Evolutionary conservation across 495 filamentous ascomycete species (phyloP), one percentile per base, ranked within the genome.

Genomic region (Astrocystis sublimbata): DNA sequence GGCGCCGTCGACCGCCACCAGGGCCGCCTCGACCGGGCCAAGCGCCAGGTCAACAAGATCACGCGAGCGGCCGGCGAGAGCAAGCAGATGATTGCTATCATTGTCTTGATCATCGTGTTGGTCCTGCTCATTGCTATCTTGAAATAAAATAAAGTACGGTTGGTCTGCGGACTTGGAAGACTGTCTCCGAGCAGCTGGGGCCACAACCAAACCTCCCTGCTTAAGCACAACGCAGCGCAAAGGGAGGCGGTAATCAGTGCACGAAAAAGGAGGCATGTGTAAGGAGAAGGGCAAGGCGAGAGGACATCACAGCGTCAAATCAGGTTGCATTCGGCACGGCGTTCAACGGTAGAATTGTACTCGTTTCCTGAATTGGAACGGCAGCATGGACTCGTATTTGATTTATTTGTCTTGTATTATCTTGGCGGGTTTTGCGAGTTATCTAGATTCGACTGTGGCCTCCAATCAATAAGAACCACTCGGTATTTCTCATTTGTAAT

Each of bases 1-100:
- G 81, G 81, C 24, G 81, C 86, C 60, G 89, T 93, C 36, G 92
- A 96, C 68, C 80, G 94, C 58, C 93, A 98, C 78, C 83, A 86
- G 72, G 78, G 75, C 23, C 86, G 89, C 41, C 76, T 98, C 45
- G 84, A 90, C 63, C 81, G 88, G 19, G 94, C 94, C 26, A 81
- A 84, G 66, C 83, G 83, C 64, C 83, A 89, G 65, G 75, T 96
- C 52, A 84, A 86, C 9, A 81, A 82, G 46, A 79, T 98, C 45
- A 86, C 88, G 12, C 78, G 85, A 60, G 85, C 85, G 65, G 92
- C 91, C 3, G 84, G 85, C 60, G 91, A 96, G 64, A 89, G 91
- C 73, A 85, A 87, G 85, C 89, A 89, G 73, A 81, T 92, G 81
- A 89, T 86, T 67, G 84, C 88, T 35, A 94, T 94, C 64, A 77